Evolutionary conservation across 176 grass and related monocot species (phyloP).

Genomic region (Oryza nivara): DNA sequence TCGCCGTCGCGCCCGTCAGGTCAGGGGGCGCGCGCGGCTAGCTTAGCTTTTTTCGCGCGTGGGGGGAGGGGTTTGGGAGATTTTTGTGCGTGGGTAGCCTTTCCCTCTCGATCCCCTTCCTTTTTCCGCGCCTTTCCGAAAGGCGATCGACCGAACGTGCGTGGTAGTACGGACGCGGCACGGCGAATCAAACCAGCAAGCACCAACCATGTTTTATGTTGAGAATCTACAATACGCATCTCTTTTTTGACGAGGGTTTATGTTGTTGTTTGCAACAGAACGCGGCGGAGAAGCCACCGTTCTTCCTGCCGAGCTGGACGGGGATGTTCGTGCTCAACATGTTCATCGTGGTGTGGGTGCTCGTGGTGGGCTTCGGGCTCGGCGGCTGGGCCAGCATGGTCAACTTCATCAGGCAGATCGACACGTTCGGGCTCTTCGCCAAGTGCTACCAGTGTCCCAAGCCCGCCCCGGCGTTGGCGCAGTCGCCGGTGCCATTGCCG

Average conservation of each 20-base stretch:
- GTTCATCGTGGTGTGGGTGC: conserved; percentile 85
- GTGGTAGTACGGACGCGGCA: neutral
- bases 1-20: neutral
- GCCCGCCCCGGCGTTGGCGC: neutral
- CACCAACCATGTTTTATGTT: conserved; percentile 2
- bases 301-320: conserved; percentile 82
- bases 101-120: conserved; percentile 18
- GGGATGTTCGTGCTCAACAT: conserved; percentile 74
- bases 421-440: conserved; percentile 89
- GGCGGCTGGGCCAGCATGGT: conserved; percentile 88
- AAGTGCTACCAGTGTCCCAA: conserved; percentile 94
- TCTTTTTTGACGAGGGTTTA: neutral
- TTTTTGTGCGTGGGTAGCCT: conserved; percentile 35
- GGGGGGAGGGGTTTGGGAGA: neutral
- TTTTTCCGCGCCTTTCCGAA: conserved; percentile 21
- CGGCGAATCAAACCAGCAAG: neutral
- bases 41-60: neutral
- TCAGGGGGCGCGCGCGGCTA: neutral
- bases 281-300: conserved; percentile 72
- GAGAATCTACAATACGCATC: neutral
- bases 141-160: conserved; percentile 14
- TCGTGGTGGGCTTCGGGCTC: conserved; percentile 83
- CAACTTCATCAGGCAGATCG: conserved; percentile 77
- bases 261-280: conserved; percentile 50
- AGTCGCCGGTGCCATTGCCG: conserved; percentile 37